Evolutionary conservation across 1,284 basidiomycete genomes (phyloP).

Genomic region (Athelia sp.): DNA sequence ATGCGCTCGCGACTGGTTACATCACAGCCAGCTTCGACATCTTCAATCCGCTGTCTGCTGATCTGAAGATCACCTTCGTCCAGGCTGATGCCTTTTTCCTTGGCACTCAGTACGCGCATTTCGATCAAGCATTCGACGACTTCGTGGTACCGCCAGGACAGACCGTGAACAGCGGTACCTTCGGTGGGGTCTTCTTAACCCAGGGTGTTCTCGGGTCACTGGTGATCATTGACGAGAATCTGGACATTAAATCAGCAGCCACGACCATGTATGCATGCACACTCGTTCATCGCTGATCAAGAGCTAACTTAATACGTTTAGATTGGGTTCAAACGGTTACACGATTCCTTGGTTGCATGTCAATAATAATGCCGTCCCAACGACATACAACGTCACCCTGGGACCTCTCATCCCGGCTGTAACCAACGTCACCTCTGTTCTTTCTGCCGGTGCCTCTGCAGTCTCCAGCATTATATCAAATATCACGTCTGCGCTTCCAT

Average conservation of each 20-base stretch:
- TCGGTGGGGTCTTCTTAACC: conserved; percentile 51
- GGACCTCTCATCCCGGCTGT: conserved; percentile 2
- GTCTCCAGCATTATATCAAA: no score
- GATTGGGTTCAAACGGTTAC: conserved; percentile 35
- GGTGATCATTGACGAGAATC: conserved; percentile 42
- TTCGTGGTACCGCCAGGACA: conserved; percentile 55
- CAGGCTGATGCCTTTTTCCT: conserved; percentile 52
- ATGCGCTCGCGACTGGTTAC: conserved; percentile 20
- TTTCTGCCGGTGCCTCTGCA: no score
- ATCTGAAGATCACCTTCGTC: conserved; percentile 48
- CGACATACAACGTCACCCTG: conserved; percentile 32
- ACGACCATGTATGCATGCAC: conserved; percentile 33
- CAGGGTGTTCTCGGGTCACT: conserved; percentile 52
- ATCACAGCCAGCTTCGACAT: conserved; percentile 13
- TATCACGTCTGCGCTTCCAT: no score
- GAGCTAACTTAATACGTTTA: neutral
- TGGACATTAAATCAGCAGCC: conserved; percentile 47
- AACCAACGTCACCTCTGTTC: no score
- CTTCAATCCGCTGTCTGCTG: conserved; percentile 52
- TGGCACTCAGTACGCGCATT: conserved; percentile 51
- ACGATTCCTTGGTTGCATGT: conserved; percentile 54
- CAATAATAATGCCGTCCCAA: conserved; percentile 40
- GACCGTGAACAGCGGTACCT: conserved; percentile 50
- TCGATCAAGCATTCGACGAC: conserved; percentile 45
- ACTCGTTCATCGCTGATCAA: conserved; percentile 2